phyloP scores from a whole-genome alignment of 148 eudicot genomes.

The Dianthus caryophyllus region DNA sequence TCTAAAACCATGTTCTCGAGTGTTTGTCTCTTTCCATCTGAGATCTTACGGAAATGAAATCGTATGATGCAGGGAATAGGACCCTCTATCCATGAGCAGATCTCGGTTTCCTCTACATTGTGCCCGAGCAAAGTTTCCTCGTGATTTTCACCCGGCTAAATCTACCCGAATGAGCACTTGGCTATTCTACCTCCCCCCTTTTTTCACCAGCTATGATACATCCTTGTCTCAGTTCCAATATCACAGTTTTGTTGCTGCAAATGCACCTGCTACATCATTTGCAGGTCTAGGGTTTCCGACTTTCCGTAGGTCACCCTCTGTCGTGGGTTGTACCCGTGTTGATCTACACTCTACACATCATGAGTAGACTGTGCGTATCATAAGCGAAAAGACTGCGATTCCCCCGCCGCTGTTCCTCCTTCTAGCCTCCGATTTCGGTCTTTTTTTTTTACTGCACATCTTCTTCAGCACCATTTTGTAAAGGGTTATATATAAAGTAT shows the following conservation, averaged over 20 bases:
- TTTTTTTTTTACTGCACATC: not conserved
- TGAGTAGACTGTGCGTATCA: not conserved
- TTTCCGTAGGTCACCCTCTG: not conserved
- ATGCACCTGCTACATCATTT: not conserved
- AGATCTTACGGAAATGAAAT: not conserved
- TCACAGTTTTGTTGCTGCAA: constrained; percentile 21
- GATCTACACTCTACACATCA: no score
- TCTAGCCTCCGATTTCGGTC: not conserved
- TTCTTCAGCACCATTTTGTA: not conserved
- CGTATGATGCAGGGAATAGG: constrained; percentile 56
- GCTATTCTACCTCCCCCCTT: not conserved
- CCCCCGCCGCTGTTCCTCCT: not conserved
- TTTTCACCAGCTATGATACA: not conserved
- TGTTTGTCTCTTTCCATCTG: not conserved
- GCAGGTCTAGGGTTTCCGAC: not conserved
- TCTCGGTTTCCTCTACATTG: constrained; percentile 86
- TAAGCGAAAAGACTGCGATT: not conserved
- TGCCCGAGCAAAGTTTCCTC: constrained; percentile 86
- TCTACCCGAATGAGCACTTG: constrained; percentile 63
- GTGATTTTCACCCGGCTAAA: constrained; percentile 76
- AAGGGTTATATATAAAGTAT: constrained; percentile 5
- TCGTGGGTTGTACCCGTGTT: not conserved
- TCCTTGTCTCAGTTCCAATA: constrained; percentile 7
- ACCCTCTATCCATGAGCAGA: constrained; percentile 73
- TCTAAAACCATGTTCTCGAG: no score